Percentiles rank a stretch among this genome's conserved stretches.
These are phyloP conservation scores for Fusarium heterosporum DNA, from an alignment of 2,329 filamentous ascomycete species.

Conservation along the genomic window DNA sequence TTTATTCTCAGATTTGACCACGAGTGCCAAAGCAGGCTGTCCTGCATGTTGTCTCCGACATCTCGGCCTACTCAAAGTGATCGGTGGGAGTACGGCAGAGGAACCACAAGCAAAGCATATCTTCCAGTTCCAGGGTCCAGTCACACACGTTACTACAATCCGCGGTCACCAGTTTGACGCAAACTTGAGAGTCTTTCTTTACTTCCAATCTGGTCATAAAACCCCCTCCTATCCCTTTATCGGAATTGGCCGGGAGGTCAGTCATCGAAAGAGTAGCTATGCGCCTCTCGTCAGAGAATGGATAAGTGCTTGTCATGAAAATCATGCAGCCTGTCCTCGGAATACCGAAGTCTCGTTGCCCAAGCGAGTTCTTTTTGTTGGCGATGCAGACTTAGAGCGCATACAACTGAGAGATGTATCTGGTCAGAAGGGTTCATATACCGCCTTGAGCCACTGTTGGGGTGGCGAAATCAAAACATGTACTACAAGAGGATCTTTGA, in stretches of 20 bases:
- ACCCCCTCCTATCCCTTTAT: fast-evolving
- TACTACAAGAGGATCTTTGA: neutral
- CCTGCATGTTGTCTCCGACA: neutral
- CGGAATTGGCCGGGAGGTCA: neutral
- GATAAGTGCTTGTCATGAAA: fast-evolving
- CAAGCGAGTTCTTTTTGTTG: neutral
- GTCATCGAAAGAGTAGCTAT: fast-evolving
- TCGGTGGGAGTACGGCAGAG: neutral
- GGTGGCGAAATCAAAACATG: neutral
- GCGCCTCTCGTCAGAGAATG: fast-evolving
- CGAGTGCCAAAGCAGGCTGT: fast-evolving
- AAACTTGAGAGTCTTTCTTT: neutral
- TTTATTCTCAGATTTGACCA: neutral
- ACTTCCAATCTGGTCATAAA: fast-evolving
- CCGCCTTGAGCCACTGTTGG: neutral
- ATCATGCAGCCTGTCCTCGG: fast-evolving
- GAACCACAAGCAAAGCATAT: neutral
- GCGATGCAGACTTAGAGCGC: fast-evolving
- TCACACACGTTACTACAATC: neutral
- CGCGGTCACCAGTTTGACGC: neutral
- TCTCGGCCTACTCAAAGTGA: neutral
- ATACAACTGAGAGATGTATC: neutral
- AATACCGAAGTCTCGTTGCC: neutral
- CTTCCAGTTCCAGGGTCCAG: neutral
- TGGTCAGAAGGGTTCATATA: neutral